Evolutionary conservation across 306 rosid species (phyloP), one percentile per base, ranked within the genome.

Genomic region (Cucumis cinereus): DNA sequence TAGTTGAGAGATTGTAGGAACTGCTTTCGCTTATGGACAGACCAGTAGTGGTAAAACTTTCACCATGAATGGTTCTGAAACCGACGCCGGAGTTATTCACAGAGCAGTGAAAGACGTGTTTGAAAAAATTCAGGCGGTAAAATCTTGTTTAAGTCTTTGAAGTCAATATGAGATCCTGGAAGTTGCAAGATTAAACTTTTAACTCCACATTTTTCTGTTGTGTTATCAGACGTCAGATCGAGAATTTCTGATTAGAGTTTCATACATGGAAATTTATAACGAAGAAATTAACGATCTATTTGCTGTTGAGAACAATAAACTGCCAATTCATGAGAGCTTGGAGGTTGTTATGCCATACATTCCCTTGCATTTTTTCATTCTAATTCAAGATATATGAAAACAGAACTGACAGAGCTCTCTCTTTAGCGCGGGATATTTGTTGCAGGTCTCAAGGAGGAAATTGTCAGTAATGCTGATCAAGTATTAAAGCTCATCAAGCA

Each of bases 21-120:
- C 99, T 68, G 96, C 96, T 52, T 94, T 94, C 81, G 99, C 99
- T 36, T 94, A 94, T 82, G 97, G 99, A 56, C 99, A 90, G 86
- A 94, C 99, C 43, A 94, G 99, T 80, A 94, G 99, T 89, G 99
- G 99, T 38, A 94, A 94, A 87, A 94, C 99, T 14, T 94, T 90
- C 87, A 94, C 99, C 40, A 94, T 94, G 97, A 92, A 92, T 83
- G 99, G 99, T 72, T 89, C 87, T 24, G 89, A 92, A 78, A 79
- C 64, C 12, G 96, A 94, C 71, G 92, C 92, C 0, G 99, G 99
- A 45, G 85, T 94, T 61, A 94, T 94, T 85, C 91, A 88, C 77
- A 85, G 82, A 6, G 93, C 95, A 2, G 95, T 94, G 8, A 82
- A 84, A 86, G 99, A 94, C 14, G 68, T 92, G 72, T 94, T 92